A percentile compares a stretch with the other conserved stretches of the same genome.
Conservation (phyloP, 2,329 filamentous ascomycete species). For the Kalmusia sp. region DNA sequence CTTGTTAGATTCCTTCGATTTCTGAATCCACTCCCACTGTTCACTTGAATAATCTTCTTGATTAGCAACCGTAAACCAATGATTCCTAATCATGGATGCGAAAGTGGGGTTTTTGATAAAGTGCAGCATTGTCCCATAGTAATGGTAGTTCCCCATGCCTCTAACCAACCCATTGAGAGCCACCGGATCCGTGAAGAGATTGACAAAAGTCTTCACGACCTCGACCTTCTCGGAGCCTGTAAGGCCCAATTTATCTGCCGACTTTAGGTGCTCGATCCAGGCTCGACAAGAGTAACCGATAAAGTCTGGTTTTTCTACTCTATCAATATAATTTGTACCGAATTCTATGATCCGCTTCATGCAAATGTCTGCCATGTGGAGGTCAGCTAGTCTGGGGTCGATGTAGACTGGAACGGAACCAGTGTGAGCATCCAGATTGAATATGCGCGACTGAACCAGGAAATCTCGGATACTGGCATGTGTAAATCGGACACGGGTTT, state of each 20-base stretch:
- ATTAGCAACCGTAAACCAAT: neutral
- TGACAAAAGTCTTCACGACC: too few species aligned
- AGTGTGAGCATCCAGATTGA: neutral
- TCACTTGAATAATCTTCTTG: too few species aligned
- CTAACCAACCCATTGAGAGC: neutral
- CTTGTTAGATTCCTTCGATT: too few species aligned
- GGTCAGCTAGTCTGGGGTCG: neutral
- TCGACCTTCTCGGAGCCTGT: too few species aligned
- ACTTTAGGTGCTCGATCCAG: too few species aligned
- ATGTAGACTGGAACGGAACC: neutral
- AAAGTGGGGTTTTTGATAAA: neutral
- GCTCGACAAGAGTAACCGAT: too few species aligned
- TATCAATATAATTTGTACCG: too few species aligned
- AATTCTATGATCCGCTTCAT: too few species aligned
- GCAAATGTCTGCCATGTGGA: neutral
- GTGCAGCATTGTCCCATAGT: neutral
- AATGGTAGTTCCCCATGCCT: neutral
- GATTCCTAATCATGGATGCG: neutral
- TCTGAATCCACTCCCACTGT: too few species aligned
- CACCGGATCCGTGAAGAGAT: too few species aligned
- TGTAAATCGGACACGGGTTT: neutral
- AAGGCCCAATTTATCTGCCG: too few species aligned
- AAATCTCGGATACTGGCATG: neutral
- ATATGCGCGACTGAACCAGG: neutral
- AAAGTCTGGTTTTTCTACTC: too few species aligned